Percentiles rank a stretch among this genome's conserved stretches.
phyloP scores from a whole-genome alignment of 805 yeast species.

The Wickerhamiella alocasiicola region DNA sequence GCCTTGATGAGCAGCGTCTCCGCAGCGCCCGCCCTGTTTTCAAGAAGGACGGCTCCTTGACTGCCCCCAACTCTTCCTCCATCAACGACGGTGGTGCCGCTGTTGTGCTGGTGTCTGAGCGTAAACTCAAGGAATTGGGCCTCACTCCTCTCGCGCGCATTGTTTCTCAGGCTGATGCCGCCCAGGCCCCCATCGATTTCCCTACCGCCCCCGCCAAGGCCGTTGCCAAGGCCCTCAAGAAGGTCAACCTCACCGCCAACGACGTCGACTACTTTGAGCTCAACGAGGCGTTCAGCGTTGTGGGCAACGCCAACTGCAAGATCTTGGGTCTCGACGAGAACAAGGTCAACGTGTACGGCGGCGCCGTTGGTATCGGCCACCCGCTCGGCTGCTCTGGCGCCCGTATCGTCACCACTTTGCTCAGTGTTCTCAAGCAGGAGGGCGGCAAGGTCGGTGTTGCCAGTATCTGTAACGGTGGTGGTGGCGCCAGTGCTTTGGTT shows the following conservation, averaged over 20 bases:
- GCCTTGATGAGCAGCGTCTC: constrained; percentile 66
- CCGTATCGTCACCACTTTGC: constrained; percentile 77
- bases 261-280: constrained; percentile 86
- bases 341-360: constrained; percentile 85
- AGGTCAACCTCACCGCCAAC: constrained; percentile 51
- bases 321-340: constrained; percentile 44
- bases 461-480: constrained; percentile 98
- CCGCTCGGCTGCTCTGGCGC: constrained; percentile 97
- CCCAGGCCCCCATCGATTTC: constrained; percentile 86
- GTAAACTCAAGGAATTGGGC: constrained; percentile 71
- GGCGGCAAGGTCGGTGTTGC: constrained; percentile 82
- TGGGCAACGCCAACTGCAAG: constrained; percentile 81
- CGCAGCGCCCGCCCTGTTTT: constrained; percentile 85
- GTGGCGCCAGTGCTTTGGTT: constrained; percentile 92
- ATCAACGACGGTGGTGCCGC: constrained; percentile 99
- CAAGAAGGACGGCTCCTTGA: constrained; percentile 90
- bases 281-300: constrained; percentile 96
- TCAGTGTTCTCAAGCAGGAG: constrained; percentile 74
- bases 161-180: constrained; percentile 97
- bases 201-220: constrained; percentile 94
- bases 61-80: constrained; percentile 95
- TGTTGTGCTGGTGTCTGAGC: constrained; percentile 71
- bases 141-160: constrained; percentile 83
- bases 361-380: constrained; percentile 94
- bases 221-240: constrained; percentile 88